A percentile compares a stretch with the other conserved stretches of the same genome.
phyloP scores from a whole-genome alignment of 208 protist genomes.

The Sergeia podlipaevii region DNA sequence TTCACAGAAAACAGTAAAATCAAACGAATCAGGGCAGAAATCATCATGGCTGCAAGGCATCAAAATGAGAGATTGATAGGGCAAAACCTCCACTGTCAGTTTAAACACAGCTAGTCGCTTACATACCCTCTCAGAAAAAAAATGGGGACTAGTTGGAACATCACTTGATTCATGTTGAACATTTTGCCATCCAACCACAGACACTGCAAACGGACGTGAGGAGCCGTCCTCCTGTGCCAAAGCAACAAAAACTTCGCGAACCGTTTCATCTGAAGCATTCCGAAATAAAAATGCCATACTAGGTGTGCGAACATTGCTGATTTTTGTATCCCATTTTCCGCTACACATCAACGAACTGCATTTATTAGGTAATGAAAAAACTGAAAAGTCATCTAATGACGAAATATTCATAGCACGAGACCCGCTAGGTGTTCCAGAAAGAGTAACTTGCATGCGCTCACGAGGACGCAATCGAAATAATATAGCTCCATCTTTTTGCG shows the following conservation, averaged over 20 bases:
- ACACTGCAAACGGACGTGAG: conserved; percentile 21
- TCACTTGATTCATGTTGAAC: background rate
- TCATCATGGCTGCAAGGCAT: conserved; percentile 23
- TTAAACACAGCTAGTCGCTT: conserved; percentile 28
- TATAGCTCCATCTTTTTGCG: conserved; percentile 21
- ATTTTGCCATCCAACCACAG: conserved; percentile 23
- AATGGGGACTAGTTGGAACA: conserved; percentile 3
- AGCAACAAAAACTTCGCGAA: conserved; percentile 26
- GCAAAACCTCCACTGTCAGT: conserved; percentile 14
- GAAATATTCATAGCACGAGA: conserved; percentile 20
- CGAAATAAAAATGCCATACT: conserved; percentile 25
- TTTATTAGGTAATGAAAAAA: conserved; percentile 16
- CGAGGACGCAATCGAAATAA: conserved; percentile 30
- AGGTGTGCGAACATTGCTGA: conserved; percentile 18
- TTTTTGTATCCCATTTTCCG: conserved; percentile 24
- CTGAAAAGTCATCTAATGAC: conserved; percentile 16
- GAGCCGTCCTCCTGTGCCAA: conserved; percentile 32
- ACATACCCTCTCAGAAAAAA: conserved; percentile 20
- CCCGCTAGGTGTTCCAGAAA: conserved; percentile 19
- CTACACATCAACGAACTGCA: conserved; percentile 15
- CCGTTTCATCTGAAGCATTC: conserved; percentile 15
- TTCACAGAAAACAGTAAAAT: conserved; percentile 10
- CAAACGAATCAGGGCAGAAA: conserved; percentile 11
- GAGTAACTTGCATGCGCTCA: conserved; percentile 45
- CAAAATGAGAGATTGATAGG: conserved; percentile 16